phyloP scores from a whole-genome alignment of 108 stramenopile species.

The Fragilariopsis cylindrus region DNA sequence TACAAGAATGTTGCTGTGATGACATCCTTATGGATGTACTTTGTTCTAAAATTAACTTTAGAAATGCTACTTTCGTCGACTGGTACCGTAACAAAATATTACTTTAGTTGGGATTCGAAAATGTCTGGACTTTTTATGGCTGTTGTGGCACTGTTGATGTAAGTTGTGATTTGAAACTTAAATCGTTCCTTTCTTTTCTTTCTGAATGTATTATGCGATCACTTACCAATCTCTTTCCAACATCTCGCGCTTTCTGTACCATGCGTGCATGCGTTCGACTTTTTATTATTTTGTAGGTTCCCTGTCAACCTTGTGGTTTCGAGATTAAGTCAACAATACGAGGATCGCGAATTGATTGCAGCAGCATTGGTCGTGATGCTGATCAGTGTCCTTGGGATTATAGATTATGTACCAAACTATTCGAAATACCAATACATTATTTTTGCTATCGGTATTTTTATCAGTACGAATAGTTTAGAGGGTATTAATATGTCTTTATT shows the following conservation, averaged over 20 bases:
- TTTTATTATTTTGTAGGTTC: conserved; percentile 19
- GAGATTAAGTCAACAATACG: conserved; percentile 37
- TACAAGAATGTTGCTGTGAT: conserved; percentile 61
- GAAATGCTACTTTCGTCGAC: conserved; percentile 55
- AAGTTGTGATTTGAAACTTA: neutral
- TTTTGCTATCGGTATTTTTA: conserved; percentile 54
- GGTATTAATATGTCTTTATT: conserved; percentile 83
- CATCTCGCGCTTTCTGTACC: too few relatives aligned
- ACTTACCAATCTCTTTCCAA: too few relatives aligned
- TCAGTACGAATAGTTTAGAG: conserved; percentile 60
- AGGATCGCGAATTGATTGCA: conserved; percentile 61
- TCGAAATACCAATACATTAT: conserved; percentile 49
- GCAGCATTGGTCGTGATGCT: conserved; percentile 45
- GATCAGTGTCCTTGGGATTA: conserved; percentile 46
- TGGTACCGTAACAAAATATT: conserved; percentile 46
- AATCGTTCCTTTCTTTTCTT: neutral
- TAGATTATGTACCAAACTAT: conserved; percentile 43
- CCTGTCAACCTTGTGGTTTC: conserved; percentile 66
- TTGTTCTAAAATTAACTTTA: conserved; percentile 67
- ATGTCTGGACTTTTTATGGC: conserved; percentile 50
- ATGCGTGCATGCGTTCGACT: too few relatives aligned
- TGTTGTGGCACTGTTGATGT: conserved; percentile 53
- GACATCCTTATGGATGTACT: conserved; percentile 55
- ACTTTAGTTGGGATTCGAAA: conserved; percentile 57
- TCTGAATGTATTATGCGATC: neutral